Conservation (phyloP, 345 rosid species). For the Dipteronia sinensis region DNA sequence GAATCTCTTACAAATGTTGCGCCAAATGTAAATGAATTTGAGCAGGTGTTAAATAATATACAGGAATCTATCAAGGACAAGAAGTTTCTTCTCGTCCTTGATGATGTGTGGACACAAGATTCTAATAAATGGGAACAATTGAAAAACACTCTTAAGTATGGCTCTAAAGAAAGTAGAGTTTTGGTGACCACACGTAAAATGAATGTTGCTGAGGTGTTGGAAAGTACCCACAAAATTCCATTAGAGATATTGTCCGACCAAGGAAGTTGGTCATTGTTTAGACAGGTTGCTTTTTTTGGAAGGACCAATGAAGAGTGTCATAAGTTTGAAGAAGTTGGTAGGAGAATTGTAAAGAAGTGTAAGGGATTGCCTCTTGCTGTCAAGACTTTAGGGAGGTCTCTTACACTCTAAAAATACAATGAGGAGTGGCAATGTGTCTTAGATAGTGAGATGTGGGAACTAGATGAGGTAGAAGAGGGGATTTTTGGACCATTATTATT, state of each 20-base stretch:
- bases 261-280: not conserved
- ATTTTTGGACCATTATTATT: not conserved
- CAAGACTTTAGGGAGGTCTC: not conserved
- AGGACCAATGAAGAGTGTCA: not conserved
- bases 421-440: not conserved
- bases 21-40: not conserved
- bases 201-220: not conserved
- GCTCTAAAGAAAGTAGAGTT: not conserved
- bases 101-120: not conserved
- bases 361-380: not conserved
- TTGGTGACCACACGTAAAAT: constrained; percentile 3
- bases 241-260: not conserved
- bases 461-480: not conserved
- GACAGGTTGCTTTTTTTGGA: not conserved
- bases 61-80: not conserved
- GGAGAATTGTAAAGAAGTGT: not conserved
- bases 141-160: not conserved
- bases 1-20: not conserved
- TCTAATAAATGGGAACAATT: not conserved
- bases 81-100: not conserved
- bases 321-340: not conserved
- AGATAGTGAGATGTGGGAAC: not conserved
- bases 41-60: not conserved
- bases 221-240: not conserved
- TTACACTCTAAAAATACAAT: not conserved